Conservation (phyloP, 306 rosid genomes). For the Fragaria vesca region DNA sequence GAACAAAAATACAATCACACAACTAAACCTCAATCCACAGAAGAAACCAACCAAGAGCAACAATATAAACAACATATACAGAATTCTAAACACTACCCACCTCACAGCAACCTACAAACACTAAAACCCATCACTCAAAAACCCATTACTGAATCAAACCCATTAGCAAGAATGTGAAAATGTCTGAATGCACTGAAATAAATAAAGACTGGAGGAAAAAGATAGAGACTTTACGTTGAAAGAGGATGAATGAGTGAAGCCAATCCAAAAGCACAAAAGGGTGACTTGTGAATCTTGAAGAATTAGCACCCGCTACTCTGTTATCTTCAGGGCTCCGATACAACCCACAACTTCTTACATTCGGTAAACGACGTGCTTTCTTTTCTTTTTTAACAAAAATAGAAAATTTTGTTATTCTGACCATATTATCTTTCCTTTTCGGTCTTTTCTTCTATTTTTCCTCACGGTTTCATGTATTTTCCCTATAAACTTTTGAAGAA, state of each 20-base stretch:
- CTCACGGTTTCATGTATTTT: not conserved
- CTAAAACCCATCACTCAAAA: constrained; percentile 17
- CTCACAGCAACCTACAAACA: constrained; percentile 3
- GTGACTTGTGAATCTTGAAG: constrained; percentile 31
- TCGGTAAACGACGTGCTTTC: constrained; percentile 15
- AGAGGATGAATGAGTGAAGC: not conserved
- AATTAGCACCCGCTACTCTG: constrained; percentile 33
- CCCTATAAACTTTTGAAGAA: no score
- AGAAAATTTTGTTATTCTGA: not conserved
- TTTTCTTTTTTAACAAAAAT: not conserved
- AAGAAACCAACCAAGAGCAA: constrained; percentile 17
- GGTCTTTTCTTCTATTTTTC: no score
- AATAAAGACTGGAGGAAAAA: not conserved
- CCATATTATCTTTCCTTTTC: not conserved
- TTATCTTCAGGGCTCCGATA: constrained; percentile 29
- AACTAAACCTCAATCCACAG: constrained; percentile 21
- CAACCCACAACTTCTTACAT: constrained; percentile 18
- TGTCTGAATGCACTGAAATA: constrained; percentile 11
- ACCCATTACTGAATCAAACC: constrained; percentile 26
- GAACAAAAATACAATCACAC: not conserved
- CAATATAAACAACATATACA: constrained; percentile 10
- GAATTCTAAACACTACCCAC: constrained; percentile 18
- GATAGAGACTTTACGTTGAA: not conserved
- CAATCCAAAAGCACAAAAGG: constrained; percentile 13
- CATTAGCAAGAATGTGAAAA: constrained; percentile 18